Conservation (phyloP, 352 stramenopile genomes). For the Blastocystis hominis region DNA sequence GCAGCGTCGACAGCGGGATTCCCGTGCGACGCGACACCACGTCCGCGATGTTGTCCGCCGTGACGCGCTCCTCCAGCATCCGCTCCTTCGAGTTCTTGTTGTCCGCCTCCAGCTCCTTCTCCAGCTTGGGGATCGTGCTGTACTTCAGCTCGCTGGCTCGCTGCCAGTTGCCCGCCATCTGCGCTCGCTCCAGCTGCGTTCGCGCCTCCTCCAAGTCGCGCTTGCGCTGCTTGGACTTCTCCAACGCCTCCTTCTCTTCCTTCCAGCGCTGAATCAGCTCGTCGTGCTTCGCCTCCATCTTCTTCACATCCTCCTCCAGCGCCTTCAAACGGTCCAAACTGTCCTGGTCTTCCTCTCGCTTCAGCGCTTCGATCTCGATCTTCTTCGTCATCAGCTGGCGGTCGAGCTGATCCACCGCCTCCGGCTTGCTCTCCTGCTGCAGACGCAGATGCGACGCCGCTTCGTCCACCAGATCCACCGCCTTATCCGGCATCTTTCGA, state of each 20-base stretch:
- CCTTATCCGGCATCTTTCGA: conserved; percentile 86
- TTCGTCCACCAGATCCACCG: conserved; percentile 88
- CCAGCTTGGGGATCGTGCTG: conserved; percentile 70
- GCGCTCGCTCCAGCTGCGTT: conserved; percentile 68
- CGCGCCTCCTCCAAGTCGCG: conserved; percentile 70
- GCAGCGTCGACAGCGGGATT: conserved; percentile 83
- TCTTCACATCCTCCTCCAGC: conserved; percentile 69
- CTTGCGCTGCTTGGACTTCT: conserved; percentile 71
- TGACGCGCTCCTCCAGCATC: conserved; percentile 78
- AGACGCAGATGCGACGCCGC: conserved; percentile 71
- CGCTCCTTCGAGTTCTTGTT: conserved; percentile 66
- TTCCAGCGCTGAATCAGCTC: conserved; percentile 71
- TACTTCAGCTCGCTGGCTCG: conserved; percentile 73
- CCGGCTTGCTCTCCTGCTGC: conserved; percentile 73
- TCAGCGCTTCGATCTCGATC: conserved; percentile 74
- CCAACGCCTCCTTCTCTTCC: conserved; percentile 68
- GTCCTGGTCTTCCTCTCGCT: conserved; percentile 69
- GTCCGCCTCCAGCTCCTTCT: conserved; percentile 69
- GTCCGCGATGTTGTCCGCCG: conserved; percentile 78
- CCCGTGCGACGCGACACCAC: conserved; percentile 80
- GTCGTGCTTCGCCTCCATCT: conserved; percentile 66
- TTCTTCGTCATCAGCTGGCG: conserved; percentile 69
- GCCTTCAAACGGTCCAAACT: conserved; percentile 68
- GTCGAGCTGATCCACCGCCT: conserved; percentile 73
- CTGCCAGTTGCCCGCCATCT: conserved; percentile 71